phyloP scores from a whole-genome alignment of 331 rosid genomes.

The Spiraea crenata region DNA sequence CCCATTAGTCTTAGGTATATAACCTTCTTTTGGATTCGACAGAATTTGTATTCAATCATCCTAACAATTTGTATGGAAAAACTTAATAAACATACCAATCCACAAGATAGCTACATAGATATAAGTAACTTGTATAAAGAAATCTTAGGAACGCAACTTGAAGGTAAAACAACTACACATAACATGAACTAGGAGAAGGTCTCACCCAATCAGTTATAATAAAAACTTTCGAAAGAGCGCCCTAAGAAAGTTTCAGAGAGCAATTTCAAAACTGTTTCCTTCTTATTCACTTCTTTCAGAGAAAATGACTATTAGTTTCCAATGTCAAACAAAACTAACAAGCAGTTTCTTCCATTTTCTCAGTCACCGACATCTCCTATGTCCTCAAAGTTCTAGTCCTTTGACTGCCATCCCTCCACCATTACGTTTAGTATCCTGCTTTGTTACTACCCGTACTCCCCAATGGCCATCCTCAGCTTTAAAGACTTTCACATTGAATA shows the following conservation, averaged over 20 bases:
- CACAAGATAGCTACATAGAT: not conserved
- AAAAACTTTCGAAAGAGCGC: not conserved
- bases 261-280: not conserved
- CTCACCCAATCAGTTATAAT: not conserved
- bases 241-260: not conserved
- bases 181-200: not conserved
- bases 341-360: not conserved
- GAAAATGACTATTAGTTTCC: not conserved
- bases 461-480: not conserved
- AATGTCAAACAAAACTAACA: not conserved
- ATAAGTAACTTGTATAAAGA: not conserved
- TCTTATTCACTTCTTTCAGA: not conserved
- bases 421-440: not conserved
- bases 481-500: not conserved
- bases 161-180: not conserved
- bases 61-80: not conserved
- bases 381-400: not conserved
- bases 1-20: not conserved
- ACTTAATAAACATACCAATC: not conserved
- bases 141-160: slow-evolving; percentile 4
- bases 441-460: not conserved
- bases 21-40: not conserved
- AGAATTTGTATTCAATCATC: not conserved
- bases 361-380: not conserved
- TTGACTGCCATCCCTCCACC: not conserved